phyloP scores from a whole-genome alignment of 805 yeast genomes.

The Hanseniaspora valbyensis region DNA sequence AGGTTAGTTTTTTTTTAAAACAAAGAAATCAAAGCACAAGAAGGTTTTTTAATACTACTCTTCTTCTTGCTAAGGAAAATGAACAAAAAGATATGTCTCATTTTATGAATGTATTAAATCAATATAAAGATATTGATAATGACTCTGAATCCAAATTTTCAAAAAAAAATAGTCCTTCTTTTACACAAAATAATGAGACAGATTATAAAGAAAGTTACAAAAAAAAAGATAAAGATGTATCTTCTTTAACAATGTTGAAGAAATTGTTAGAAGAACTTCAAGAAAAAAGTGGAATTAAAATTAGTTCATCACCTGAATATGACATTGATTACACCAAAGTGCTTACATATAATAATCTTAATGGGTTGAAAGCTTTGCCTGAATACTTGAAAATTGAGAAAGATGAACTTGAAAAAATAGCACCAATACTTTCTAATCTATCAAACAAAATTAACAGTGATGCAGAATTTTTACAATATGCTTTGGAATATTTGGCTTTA shows the following conservation, averaged over 20 bases:
- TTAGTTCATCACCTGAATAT: neutral
- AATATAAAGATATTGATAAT: neutral
- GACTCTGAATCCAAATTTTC: too few species aligned
- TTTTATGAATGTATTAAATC: neutral
- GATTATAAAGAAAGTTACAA: too few species aligned
- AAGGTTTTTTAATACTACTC: neutral
- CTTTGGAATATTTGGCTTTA: slow-evolving; percentile 16
- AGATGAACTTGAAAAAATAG: slow-evolving; percentile 16
- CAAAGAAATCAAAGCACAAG: too few species aligned
- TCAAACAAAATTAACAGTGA: slow-evolving; percentile 20
- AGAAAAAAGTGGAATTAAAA: neutral
- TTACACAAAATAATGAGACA: too few species aligned
- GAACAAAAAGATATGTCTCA: neutral
- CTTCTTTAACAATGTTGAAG: neutral
- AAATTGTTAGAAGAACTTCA: neutral
- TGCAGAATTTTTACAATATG: slow-evolving; percentile 21
- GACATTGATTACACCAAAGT: neutral
- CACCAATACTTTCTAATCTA: slow-evolving; percentile 20
- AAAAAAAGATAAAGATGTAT: too few species aligned
- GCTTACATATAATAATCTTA: neutral
- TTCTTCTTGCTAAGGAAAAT: neutral
- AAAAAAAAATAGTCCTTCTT: too few species aligned
- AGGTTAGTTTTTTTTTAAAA: too few species aligned
- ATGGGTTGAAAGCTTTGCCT: neutral
- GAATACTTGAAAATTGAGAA: slow-evolving; percentile 18